phyloP scores from a whole-genome alignment of 805 yeast genomes.

The Komagataella mondaviorum region DNA sequence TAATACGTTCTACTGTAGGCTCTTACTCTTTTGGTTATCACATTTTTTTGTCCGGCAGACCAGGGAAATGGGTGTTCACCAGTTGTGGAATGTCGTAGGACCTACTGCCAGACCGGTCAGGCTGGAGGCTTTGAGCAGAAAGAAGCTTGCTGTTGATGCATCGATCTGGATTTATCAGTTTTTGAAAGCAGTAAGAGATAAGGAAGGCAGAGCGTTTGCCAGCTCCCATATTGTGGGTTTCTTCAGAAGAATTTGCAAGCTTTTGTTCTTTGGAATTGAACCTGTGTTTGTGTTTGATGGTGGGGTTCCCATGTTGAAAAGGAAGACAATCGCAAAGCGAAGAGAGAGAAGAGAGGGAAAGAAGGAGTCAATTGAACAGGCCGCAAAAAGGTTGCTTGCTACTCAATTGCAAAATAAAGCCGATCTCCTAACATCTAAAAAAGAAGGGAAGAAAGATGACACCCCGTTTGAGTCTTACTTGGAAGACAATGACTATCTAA shows the following conservation, averaged over 20 bases:
- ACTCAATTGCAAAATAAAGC: constrained; percentile 57
- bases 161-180: constrained; percentile 98
- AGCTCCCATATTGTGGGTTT: constrained; percentile 93
- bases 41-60: background rate
- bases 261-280: constrained; percentile 71
- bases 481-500: constrained; percentile 18
- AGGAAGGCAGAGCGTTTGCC: constrained; percentile 62
- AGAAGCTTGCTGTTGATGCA: constrained; percentile 87
- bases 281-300: constrained; percentile 96
- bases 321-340: constrained; percentile 63
- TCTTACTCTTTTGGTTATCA: background rate
- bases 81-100: constrained; percentile 84
- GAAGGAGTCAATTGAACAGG: constrained; percentile 49
- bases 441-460: constrained; percentile 10
- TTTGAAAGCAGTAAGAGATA: constrained; percentile 83
- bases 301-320: constrained; percentile 77
- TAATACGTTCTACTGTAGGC: background rate
- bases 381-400: constrained; percentile 75
- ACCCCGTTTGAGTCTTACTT: constrained; percentile 20
- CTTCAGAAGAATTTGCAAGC: constrained; percentile 83
- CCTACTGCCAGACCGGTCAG: constrained; percentile 87
- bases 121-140: constrained; percentile 69
- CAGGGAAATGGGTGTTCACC: constrained; percentile 82
- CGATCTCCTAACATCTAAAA: constrained; percentile 11
- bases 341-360: constrained; percentile 64